Percentiles rank a stretch among this genome's conserved stretches.
Conservation (phyloP, 495 filamentous ascomycete species). For the Annulohypoxylon stygium region DNA sequence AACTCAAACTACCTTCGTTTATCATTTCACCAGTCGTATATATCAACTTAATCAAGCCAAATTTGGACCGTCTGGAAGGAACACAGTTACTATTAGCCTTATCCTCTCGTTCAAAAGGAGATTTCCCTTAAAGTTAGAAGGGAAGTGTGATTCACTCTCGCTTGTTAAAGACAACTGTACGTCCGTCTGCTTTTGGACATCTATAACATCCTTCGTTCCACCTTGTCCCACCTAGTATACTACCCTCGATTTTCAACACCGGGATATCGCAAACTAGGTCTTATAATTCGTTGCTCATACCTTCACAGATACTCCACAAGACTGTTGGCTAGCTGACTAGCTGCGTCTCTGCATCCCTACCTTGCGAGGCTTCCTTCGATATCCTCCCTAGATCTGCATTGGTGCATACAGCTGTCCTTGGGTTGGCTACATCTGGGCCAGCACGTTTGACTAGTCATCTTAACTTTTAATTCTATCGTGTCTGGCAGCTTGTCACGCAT, state of each 20-base stretch:
- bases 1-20: constrained; percentile 27
- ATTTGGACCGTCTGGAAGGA: constrained; percentile 6
- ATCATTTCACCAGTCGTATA: background rate
- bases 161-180: constrained; percentile 18
- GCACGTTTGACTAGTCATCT: constrained; percentile 11
- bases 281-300: constrained; percentile 30
- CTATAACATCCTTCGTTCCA: constrained; percentile 34
- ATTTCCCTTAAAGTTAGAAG: background rate
- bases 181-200: constrained; percentile 26
- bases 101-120: background rate
- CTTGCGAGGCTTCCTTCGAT: constrained; percentile 19
- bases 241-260: constrained; percentile 14
- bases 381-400: constrained; percentile 25
- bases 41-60: background rate
- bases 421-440: constrained; percentile 10
- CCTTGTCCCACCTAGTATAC: constrained; percentile 28
- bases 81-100: background rate
- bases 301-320: constrained; percentile 23
- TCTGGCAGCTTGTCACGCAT: constrained; percentile 21
- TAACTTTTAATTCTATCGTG: constrained; percentile 9
- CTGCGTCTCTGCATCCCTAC: constrained; percentile 25
- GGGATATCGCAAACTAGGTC: constrained; percentile 8
- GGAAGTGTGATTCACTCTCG: constrained; percentile 17
- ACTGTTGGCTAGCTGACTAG: constrained; percentile 17
- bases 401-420: constrained; percentile 24